Conservation (phyloP, 495 filamentous ascomycete species). For the Penicillium salamii region DNA sequence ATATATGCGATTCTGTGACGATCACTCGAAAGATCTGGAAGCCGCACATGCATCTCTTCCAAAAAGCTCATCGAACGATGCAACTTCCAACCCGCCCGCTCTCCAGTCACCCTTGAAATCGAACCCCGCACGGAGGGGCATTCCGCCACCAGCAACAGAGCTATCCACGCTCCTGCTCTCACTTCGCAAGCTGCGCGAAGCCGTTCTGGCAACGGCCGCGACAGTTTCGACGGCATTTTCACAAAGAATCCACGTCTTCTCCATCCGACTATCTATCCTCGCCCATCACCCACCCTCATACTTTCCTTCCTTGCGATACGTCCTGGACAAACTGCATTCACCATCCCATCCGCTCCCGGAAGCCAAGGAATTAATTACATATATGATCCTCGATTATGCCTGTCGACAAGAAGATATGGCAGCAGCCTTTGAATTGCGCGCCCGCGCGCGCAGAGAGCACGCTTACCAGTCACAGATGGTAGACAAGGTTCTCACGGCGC, state of each 20-base stretch:
- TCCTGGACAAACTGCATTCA: constrained; percentile 68
- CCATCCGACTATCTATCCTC: constrained; percentile 77
- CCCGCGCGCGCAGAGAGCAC: constrained; percentile 45
- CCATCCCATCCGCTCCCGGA: constrained; percentile 62
- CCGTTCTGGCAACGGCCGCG: constrained; percentile 64
- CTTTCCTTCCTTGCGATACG: constrained; percentile 77
- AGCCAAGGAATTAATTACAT: constrained; percentile 71
- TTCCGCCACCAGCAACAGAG: constrained; percentile 45
- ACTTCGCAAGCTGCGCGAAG: constrained; percentile 90
- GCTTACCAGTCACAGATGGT: constrained; percentile 59
- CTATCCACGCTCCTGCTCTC: constrained; percentile 62
- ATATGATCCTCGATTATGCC: constrained; percentile 82
- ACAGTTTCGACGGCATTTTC: constrained; percentile 60
- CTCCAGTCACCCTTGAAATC: constrained; percentile 20
- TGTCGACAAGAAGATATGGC: constrained; percentile 76
- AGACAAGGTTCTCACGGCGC: constrained; percentile 61
- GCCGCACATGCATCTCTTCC: constrained; percentile 68
- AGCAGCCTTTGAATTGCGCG: constrained; percentile 63
- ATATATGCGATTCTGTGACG: constrained; percentile 84
- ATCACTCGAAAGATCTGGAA: constrained; percentile 65
- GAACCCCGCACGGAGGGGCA: constrained; percentile 19
- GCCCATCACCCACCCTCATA: constrained; percentile 81
- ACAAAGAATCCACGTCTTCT: constrained; percentile 71
- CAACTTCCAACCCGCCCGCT: constrained; percentile 40
- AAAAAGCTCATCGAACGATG: constrained; percentile 38